Evolutionary conservation across 345 rosid genomes (phyloP), one percentile per base, ranked within the genome.

Genomic region (Lepidium africanum): DNA sequence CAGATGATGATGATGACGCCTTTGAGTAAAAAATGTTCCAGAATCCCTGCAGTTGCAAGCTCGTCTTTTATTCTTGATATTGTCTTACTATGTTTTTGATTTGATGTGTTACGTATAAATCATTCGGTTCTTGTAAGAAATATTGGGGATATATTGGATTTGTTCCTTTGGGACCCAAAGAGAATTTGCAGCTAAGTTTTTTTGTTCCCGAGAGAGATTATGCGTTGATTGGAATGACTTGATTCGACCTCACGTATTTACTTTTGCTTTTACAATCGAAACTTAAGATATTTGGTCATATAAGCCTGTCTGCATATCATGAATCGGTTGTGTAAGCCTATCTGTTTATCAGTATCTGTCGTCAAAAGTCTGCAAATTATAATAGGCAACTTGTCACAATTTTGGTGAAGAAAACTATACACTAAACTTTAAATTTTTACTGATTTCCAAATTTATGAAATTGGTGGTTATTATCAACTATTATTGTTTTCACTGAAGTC

Each of bases 1-100:
- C 79, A 0, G 79, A 76, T 62, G 79, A 76, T 6, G 79, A 76
- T 59, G 79, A 76, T 9, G 79, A 76, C 4, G 71, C 63, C 0
- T 76, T 76, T 11, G 79, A 76, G 15, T 76, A 57, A 50, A 23
- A 57, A 50, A 23, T 38, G 41, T 51, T 59, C 3, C 15, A n/a
- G 11, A 43, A 49, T 36, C n/a, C 6, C 14, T 48, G 38, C 25
- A 4, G 0, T 50, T 14, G 23, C 14, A 23, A 49, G 32, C 55
- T 50, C 33, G 32, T 27, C 32, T 6, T 30, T 30, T 30, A 30
- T 30, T 30, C 7, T 30, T 30, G 6, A 30, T 30, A 27, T 5
- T 40, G n/a, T 23, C 37, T 59, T 59, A 3, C 14, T n/a, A 21
- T 38, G 63, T 12, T 38, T 59, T 59, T 59, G 63, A 21, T 14